Base-by-base conservation (phyloP, 2,329 filamentous ascomycete genomes). In the Beauveria sp. region DNA sequence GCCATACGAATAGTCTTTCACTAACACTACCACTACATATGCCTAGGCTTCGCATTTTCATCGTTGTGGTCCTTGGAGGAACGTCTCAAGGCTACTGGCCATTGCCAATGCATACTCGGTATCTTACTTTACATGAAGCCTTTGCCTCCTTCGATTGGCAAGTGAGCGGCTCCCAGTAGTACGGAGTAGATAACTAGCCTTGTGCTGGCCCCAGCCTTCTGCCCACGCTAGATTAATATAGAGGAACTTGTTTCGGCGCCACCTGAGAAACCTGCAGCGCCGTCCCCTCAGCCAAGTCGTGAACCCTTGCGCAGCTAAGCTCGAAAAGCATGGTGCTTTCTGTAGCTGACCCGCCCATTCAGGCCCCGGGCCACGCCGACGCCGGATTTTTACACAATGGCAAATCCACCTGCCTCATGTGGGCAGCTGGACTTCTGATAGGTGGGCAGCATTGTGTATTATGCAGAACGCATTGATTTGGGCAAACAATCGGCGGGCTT, bases 391-490 rank as follows among this genome's bases (percentile, higher is more conserved):
- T 56, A 20, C 22, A 9, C 47, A 56, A 30, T 44, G 43, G 26
- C 24, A 34, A 47, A 43, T 60, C 59, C 63, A 67, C 66, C 68
- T 69, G 65, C 68, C 69, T 69, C 68, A 71, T 70, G 67, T 53
- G 66, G 66, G 63, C 63, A 61, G 61, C 63, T 28, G 61, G 57
- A 44, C 41, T 55, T 64, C 59, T 68, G 67, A 71, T 70, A 70
- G 69, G 69, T 66, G 67, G 65, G 64, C 65, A 24, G 20, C 20
- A 18, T 37, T 14, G 12, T 37, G 5, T 56, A 51, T 51, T 62
- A 46, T 34, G 47, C 40, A 24, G 16, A n/a, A 58, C 50, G 30
- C 48, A 53, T 55, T 48, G 41, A 22, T 20, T 40, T n/a, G 51
- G n/a, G 41, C 43, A 34, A 54, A 60, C 26, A 52, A 40, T 55